phyloP scores from a whole-genome alignment of 1,284 basidiomycete species.

The Ustilago hordei region DNA sequence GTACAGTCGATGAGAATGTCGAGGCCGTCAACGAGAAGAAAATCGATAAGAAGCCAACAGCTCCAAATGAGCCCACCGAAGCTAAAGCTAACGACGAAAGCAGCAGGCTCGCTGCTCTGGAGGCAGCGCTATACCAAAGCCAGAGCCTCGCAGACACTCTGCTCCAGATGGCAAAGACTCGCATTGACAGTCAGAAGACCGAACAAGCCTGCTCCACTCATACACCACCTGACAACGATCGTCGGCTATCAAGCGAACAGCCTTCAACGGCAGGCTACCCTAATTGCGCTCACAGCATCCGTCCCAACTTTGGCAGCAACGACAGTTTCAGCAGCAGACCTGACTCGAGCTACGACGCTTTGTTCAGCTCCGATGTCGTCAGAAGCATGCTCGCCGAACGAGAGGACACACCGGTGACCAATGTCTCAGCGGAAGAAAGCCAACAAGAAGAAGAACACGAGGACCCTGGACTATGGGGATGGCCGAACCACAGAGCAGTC shows the following conservation, averaged over 20 bases:
- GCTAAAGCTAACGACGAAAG: background rate
- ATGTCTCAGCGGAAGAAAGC: background rate
- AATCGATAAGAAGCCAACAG: background rate
- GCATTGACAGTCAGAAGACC: background rate
- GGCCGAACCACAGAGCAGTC: slow-evolving; percentile 32
- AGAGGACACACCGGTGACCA: slow-evolving; percentile 4
- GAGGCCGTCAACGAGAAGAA: background rate
- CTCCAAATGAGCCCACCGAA: background rate
- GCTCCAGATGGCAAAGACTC: slow-evolving; percentile 12
- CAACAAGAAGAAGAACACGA: slow-evolving; percentile 5
- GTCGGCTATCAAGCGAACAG: background rate
- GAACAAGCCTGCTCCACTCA: background rate
- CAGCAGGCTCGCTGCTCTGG: background rate
- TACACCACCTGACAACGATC: background rate
- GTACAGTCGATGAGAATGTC: background rate
- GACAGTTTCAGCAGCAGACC: background rate
- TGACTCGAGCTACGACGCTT: slow-evolving; percentile 6
- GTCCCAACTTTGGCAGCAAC: background rate
- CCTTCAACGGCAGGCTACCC: background rate
- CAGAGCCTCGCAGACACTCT: slow-evolving; percentile 26
- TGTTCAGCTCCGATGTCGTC: background rate
- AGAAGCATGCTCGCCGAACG: background rate
- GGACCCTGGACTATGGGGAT: slow-evolving; percentile 17
- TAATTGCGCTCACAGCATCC: background rate
- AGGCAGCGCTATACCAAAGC: slow-evolving; percentile 3